Evolutionary conservation across 306 rosid species (phyloP), one percentile per base, ranked within the genome.

Genomic region (Hippophae rhamnoides): DNA sequence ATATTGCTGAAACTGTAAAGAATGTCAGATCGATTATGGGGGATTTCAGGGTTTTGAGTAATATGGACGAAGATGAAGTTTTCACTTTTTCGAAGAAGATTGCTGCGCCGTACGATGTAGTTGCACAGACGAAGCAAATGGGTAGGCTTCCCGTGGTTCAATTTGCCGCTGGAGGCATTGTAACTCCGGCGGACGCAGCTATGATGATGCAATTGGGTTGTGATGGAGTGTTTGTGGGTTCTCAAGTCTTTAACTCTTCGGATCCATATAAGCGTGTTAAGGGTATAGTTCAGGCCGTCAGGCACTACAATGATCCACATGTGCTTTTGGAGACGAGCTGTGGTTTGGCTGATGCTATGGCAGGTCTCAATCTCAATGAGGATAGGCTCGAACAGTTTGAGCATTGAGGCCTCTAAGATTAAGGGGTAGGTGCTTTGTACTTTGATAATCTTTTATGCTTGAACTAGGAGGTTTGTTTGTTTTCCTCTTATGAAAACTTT

Each of bases 121-220:
- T 83, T 12, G 83, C 67, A 40, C 82, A 83, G 57, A 72, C 86
- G 40, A 89, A 79, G 76, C 75, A 79, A 56, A 65, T 83, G 85
- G 77, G 85, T 2, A 53, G 89, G 70, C 82, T 86, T 5, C 97
- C 89, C 3, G 92, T 77, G 13, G 78, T 76, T 41, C 77, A 81
- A 13, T 89, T 83, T 42, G 92, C 92, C 11, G 74, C 84, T 41
- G 87, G 97, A 0, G 97, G 97, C 42, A 79, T 89, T 38, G 85
- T 74, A 55, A 86, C 97, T 23, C 92, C 97, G n/a, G 92, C 97
- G 0, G 92, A 89, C 51, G 95, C 77, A 25, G 90, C 89, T 9
- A 43, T 89, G 71, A 70, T 89, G 95, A 86, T 86, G 97, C 97
- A 89, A 40, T 58, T 89, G 47, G 97, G 97, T 0, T 86, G 97